Conservation (phyloP, 2,329 filamentous ascomycete species). For the Scytalidium lignicola region DNA sequence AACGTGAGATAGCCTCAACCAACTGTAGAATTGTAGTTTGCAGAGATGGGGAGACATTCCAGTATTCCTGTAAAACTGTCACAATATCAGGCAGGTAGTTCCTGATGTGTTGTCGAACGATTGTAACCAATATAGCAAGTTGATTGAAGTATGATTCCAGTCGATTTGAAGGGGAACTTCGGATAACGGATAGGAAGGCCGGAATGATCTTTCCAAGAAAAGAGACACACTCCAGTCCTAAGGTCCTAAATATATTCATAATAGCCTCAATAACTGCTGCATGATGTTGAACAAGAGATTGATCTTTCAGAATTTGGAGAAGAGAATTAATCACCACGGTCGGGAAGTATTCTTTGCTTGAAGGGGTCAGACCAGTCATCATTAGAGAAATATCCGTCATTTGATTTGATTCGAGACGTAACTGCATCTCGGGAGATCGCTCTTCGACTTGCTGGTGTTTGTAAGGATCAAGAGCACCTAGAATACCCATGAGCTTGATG, state of each 20-base stretch:
- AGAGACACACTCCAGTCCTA: conserved; percentile 91
- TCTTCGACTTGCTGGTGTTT: conserved; percentile 95
- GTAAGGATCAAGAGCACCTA: conserved; percentile 93
- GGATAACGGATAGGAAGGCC: conserved; percentile 85
- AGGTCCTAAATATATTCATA: conserved; percentile 96
- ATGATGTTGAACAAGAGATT: conserved; percentile 84
- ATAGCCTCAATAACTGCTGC: conserved; percentile 94
- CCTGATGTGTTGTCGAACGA: conserved; percentile 93
- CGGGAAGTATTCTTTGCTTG: conserved; percentile 96
- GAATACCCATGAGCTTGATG: conserved; percentile 91
- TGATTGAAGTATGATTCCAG: conserved; percentile 98
- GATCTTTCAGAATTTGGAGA: conserved; percentile 85
- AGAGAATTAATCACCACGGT: conserved; percentile 97
- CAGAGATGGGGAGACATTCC: conserved; percentile 73
- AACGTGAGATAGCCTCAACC: conserved; percentile 89
- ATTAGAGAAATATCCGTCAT: conserved; percentile 94
- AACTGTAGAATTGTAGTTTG: conserved; percentile 89
- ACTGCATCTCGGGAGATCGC: conserved; percentile 75
- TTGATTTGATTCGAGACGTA: conserved; percentile 55
- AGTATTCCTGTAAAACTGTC: conserved; percentile 81
- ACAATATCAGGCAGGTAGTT: conserved; percentile 86
- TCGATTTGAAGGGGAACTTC: conserved; percentile 68
- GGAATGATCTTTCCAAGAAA: conserved; percentile 94
- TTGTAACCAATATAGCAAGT: conserved; percentile 84
- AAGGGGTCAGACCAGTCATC: conserved; percentile 95